A percentile compares a stretch with the other conserved stretches of the same genome.
phyloP scores from a whole-genome alignment of 2,329 filamentous ascomycete genomes.

The Nemania diffusa region DNA sequence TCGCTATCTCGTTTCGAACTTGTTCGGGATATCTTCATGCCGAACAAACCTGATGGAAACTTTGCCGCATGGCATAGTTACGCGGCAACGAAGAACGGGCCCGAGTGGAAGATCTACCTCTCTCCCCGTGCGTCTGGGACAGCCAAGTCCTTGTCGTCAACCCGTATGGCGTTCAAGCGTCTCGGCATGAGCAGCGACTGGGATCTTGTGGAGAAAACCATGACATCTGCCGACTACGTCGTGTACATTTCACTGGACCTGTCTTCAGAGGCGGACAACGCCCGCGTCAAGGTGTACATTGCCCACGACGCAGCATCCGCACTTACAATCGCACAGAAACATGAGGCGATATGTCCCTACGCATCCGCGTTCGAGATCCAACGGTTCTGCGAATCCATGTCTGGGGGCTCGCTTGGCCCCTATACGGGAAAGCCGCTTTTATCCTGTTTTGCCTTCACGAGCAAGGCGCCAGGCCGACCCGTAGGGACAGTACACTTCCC shows the following conservation, averaged over 20 bases:
- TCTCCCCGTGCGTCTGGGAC: constrained; percentile 21
- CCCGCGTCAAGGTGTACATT: constrained; percentile 35
- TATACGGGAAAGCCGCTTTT: constrained; percentile 27
- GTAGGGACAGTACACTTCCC: constrained; percentile 37
- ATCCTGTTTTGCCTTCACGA: constrained; percentile 37
- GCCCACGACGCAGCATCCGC: constrained; percentile 25
- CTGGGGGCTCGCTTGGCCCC: constrained; percentile 24
- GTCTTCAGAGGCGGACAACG: constrained; percentile 17
- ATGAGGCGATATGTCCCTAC: constrained; percentile 28
- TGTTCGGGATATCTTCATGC: constrained; percentile 35
- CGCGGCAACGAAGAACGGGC: constrained; percentile 22
- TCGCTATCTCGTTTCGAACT: constrained; percentile 32
- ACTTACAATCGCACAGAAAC: constrained; percentile 25
- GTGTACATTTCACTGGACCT: constrained; percentile 37
- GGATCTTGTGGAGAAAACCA: constrained; percentile 16
- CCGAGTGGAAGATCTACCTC: constrained; percentile 38
- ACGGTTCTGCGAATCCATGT: constrained; percentile 34
- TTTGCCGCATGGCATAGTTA: constrained; percentile 36
- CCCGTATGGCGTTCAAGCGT: constrained; percentile 30
- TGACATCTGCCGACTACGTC: constrained; percentile 26
- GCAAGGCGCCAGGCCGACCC: constrained; percentile 6
- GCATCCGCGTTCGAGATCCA: constrained; percentile 35
- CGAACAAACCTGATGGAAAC: constrained; percentile 9
- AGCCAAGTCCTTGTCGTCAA: constrained; percentile 15
- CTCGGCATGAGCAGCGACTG: constrained; percentile 29